These are phyloP conservation scores for Aureobasidium sp. DNA, from an alignment of 2,329 filamentous ascomycete genomes.

Conservation along the genomic window DNA sequence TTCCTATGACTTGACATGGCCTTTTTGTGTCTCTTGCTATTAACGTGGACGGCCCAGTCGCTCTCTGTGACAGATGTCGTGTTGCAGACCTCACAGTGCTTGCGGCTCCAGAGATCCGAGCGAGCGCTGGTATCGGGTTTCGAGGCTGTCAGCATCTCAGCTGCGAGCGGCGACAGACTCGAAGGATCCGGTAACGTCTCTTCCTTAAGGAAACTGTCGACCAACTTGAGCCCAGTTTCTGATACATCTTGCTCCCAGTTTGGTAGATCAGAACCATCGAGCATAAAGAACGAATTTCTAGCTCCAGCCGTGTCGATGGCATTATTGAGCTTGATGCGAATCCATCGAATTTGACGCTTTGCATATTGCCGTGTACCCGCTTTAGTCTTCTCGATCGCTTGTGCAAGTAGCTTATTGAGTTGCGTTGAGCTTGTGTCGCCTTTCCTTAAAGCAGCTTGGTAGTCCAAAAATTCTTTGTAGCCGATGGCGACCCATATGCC, in stretches of 20 bases:
- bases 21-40: constrained; percentile 44
- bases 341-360: constrained; percentile 77
- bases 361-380: constrained; percentile 82
- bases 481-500: constrained; percentile 98
- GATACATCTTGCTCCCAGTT: constrained; percentile 57
- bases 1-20: constrained; percentile 18
- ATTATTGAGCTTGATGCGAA: constrained; percentile 70
- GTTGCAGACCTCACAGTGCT: constrained; percentile 63
- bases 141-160: constrained; percentile 49
- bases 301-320: constrained; percentile 50
- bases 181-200: constrained; percentile 44
- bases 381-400: constrained; percentile 67
- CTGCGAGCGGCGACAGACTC: constrained; percentile 48
- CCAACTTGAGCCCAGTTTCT: constrained; percentile 53
- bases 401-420: constrained; percentile 46
- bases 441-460: constrained; percentile 38
- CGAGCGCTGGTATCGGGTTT: constrained; percentile 36
- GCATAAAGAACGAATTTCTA: constrained; percentile 57
- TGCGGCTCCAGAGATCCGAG: constrained; percentile 39
- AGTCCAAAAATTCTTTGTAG: constrained; percentile 81
- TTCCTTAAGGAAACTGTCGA: constrained; percentile 53
- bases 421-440: constrained; percentile 27
- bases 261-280: constrained; percentile 66
- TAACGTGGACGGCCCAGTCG: constrained; percentile 50
- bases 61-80: constrained; percentile 46